These are phyloP conservation scores for Pancytospora epiphaga DNA, from an alignment of 371 early-diverging fungal genomes.

Conservation along the genomic window DNA sequence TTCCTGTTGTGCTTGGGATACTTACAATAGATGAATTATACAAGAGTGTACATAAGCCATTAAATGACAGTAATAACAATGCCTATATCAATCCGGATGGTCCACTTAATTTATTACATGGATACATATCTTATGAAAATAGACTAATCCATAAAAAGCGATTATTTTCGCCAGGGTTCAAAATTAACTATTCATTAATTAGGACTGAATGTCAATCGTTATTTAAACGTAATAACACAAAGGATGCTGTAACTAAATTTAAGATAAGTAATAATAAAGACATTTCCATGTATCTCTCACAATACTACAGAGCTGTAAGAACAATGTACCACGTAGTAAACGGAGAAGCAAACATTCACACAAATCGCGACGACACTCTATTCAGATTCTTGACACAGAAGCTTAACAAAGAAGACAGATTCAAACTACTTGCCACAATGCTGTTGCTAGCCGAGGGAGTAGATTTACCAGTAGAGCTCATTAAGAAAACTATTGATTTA, in stretches of 20 bases:
- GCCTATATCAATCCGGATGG: not conserved
- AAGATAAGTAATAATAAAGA: not conserved
- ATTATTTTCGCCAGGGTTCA: not conserved
- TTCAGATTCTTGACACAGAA: not conserved
- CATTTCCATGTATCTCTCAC: too few relatives aligned
- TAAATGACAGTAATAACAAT: too few relatives aligned
- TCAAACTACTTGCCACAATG: too few relatives aligned
- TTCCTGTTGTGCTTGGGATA: too few relatives aligned
- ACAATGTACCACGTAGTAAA: not conserved
- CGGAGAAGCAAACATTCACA: not conserved
- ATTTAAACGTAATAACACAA: not conserved
- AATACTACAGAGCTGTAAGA: too few relatives aligned
- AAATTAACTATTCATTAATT: not conserved
- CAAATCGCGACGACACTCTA: not conserved
- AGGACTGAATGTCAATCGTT: not conserved
- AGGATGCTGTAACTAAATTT: not conserved
- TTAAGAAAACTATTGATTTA: not conserved
- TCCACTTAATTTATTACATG: not conserved
- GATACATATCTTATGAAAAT: not conserved
- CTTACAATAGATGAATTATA: too few relatives aligned
- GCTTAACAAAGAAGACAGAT: too few relatives aligned
- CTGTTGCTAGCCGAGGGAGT: too few relatives aligned
- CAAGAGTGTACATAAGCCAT: too few relatives aligned
- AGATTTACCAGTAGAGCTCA: too few relatives aligned
- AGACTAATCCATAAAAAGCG: not conserved